Percentiles rank a stretch among this genome's conserved stretches.
These are phyloP conservation scores for Neonothopanus nambi DNA, from an alignment of 1,284 basidiomycete genomes.

Conservation along the genomic window DNA sequence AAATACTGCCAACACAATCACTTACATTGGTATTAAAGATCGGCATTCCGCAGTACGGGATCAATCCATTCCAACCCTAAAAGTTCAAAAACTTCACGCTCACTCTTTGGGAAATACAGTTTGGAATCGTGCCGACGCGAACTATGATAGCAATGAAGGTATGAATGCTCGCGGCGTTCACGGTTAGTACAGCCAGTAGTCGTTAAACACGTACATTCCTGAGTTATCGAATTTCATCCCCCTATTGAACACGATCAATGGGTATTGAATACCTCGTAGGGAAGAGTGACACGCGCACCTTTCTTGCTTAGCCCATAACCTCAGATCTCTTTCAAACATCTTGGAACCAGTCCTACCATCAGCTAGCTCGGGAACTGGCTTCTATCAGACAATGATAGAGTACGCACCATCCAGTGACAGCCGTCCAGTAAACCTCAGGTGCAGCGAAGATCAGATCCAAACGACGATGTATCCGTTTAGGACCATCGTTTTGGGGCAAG, in stretches of 20 bases:
- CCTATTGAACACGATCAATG: conserved; percentile 33
- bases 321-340: conserved; percentile 79
- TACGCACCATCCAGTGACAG: conserved; percentile 73
- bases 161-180: not conserved
- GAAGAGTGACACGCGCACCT: conserved; percentile 36
- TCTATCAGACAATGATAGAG: not conserved
- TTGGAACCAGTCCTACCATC: conserved; percentile 73
- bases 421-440: conserved; percentile 73
- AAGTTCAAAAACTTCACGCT: conserved; percentile 69
- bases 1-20: not conserved
- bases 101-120: conserved; percentile 56
- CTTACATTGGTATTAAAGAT: conserved; percentile 24
- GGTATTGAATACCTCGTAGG: not conserved
- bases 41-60: conserved; percentile 68
- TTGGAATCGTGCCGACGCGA: conserved; percentile 65
- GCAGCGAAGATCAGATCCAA: conserved; percentile 76
- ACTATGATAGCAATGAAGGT: conserved; percentile 35
- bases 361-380: not conserved
- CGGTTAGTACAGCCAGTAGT: conserved; percentile 14
- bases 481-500: conserved; percentile 41
- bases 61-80: conserved; percentile 71
- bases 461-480: conserved; percentile 49
- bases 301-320: conserved; percentile 68
- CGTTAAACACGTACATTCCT: conserved; percentile 55
- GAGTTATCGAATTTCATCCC: conserved; percentile 80